These are phyloP conservation scores for Candida peoriensis DNA, from an alignment of 805 yeast genomes.

Conservation along the genomic window DNA sequence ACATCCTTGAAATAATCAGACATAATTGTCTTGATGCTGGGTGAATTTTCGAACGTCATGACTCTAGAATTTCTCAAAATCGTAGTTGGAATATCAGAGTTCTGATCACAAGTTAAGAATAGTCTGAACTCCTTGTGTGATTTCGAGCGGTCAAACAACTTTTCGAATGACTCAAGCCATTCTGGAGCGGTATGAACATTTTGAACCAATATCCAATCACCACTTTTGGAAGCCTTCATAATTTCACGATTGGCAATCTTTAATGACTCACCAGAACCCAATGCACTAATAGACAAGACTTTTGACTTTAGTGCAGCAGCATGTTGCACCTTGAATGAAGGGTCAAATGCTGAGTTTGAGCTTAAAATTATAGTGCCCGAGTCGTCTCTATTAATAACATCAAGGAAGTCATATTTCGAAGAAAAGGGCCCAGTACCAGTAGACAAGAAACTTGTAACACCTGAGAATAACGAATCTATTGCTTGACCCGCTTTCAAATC, in stretches of 20 bases:
- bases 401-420: constrained; percentile 29
- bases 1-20: constrained; percentile 15
- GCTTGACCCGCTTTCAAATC: not conserved
- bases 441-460: constrained; percentile 21
- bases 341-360: constrained; percentile 61
- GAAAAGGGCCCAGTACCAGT: constrained; percentile 26
- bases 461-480: constrained; percentile 3
- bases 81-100: constrained; percentile 46
- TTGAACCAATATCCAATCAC: constrained; percentile 73
- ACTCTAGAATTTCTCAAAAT: constrained; percentile 51
- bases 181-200: constrained; percentile 68
- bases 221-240: constrained; percentile 37
- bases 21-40: constrained; percentile 51
- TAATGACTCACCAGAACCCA: constrained; percentile 71
- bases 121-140: constrained; percentile 41
- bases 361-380: constrained; percentile 45
- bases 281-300: constrained; percentile 43
- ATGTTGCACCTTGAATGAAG: constrained; percentile 47
- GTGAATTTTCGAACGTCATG: constrained; percentile 55
- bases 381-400: constrained; percentile 20
- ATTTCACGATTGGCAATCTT: constrained; percentile 54
- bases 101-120: constrained; percentile 58
- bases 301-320: constrained; percentile 31
- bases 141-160: constrained; percentile 31
- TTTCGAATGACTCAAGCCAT: constrained; percentile 57